phyloP scores from a whole-genome alignment of 2,329 filamentous ascomycete genomes.

The Epichloe festucae region DNA sequence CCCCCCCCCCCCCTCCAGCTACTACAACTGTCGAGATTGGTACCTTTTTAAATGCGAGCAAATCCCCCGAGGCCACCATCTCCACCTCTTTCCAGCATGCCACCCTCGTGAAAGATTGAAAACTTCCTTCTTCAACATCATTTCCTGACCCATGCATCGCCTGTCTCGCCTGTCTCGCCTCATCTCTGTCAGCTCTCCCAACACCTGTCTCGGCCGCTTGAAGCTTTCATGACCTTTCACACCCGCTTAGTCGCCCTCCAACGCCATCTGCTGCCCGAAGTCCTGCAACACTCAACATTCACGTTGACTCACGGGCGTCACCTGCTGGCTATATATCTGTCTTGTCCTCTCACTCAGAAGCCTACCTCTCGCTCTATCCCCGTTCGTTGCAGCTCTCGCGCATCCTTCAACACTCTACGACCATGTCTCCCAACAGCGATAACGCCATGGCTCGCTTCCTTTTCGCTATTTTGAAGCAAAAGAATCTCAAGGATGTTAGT shows the following conservation, averaged over 20 bases:
- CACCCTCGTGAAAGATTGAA: neutral
- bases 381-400: neutral
- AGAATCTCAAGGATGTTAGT: slow-evolving; percentile 47
- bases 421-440: slow-evolving; percentile 42
- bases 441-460: slow-evolving; percentile 45
- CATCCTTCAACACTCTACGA: neutral
- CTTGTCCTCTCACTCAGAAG: neutral
- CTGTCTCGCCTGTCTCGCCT: neutral
- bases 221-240: neutral
- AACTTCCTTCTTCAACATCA: neutral
- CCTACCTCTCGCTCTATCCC: too few species aligned
- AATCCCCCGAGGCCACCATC: neutral
- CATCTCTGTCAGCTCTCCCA: neutral
- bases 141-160: neutral
- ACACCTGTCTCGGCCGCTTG: neutral
- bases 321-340: neutral
- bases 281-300: neutral
- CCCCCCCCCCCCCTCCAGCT: neutral
- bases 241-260: neutral
- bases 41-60: slow-evolving; percentile 5
- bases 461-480: slow-evolving; percentile 47
- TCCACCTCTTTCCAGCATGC: neutral
- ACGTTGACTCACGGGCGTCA: neutral
- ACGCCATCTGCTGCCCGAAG: neutral
- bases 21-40: slow-evolving; percentile 1